Evolutionary conservation across 306 rosid species (phyloP), one percentile per base, ranked within the genome.

Genomic region (Prinsepia uniflora): DNA sequence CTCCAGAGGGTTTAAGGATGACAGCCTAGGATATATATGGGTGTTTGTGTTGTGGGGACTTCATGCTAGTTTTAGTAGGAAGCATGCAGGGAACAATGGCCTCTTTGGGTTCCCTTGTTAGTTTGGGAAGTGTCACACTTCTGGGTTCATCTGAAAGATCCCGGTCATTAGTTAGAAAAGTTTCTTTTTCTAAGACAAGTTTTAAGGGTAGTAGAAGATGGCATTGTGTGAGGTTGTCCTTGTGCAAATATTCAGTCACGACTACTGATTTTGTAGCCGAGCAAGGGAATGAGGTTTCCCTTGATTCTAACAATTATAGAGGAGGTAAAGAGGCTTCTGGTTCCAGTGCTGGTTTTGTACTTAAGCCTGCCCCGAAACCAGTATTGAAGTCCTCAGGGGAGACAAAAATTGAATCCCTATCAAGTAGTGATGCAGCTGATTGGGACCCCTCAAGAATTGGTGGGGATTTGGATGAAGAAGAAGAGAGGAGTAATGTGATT

Each of bases 291-390:
- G 83, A 95, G 45, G 79, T 88, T 39, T 84, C 98, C 48, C 83
- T 90, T 84, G 93, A 90, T 82, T 85, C 98, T 80, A 86, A 78
- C 75, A 73, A 74, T 74, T 77, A 44, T 70, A 72, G 47, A 62
- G 77, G 78, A 78, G 81, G 76, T 88, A 82, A 79, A 74, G 86
- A 80, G 79, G 87, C 62, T 43, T 43, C 65, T 48, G 83, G 70
- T 67, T 81, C 67, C 73, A 69, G 73, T 82, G 76, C 84, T 44
- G 84, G 84, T 79, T 91, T 84, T 78, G 76, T 83, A 24, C 97
- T 91, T 63, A 91, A 91, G 88, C 99, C 97, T 19, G 72, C 96
- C 61, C 92, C 91, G 17, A 94, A 80, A 85, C 97, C 97, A 15
- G 89, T 87, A 6, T 81, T 87, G 85, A 90, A 80, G 82, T 77